Base-by-base conservation (phyloP, 2,329 filamentous ascomycete species). In the Periconia macrospinosa region DNA sequence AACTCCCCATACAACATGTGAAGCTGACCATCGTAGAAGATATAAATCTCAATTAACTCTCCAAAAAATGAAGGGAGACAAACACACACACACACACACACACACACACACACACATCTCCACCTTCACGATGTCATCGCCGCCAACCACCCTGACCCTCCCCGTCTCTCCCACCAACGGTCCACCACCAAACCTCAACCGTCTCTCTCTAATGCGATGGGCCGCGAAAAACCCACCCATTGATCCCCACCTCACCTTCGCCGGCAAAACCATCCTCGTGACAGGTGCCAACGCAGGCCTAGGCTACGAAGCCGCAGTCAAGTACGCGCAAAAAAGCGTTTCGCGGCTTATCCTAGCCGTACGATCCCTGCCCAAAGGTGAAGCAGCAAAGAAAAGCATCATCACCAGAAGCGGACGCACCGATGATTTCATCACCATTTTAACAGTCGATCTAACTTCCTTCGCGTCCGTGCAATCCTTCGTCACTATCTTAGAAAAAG, bases 301-400 rank as follows among this genome's bases (percentile, higher is more conserved):
- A 13, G 33, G 33, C 15, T 37, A 37, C 15, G 45, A 57, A 43
- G 50, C 54, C 1, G 70, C 72, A 1, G 58, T 61, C 7, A 76
- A 79, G 50, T 68, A 76, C 40, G 72, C 74, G 2, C 56, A 63
- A 1, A 65, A 77, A 1, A 67, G 70, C 7, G 67, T 69, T 7
- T 60, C 37, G 6, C 49, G 47, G 41, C 60, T 79, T 17, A 77
- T 80, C 52, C 58, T 79, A 6, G 76, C 71, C 6, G 73, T 76
- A 27, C 73, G 78, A 27, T 71, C 53, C 35, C 19, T 61, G 3
- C 60, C 65, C 37, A 77, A 77, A 52, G 77, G 77, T 9, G 30
- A 45, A 66, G 62, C 3, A 76, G 76, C 6, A 3, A 71, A 70
- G 37, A 54, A 63, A 17, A 61, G 69, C 19, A 75, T 80, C 42